Conservation (phyloP, 257 asterid genomes). For the Solanum habrochaites region DNA sequence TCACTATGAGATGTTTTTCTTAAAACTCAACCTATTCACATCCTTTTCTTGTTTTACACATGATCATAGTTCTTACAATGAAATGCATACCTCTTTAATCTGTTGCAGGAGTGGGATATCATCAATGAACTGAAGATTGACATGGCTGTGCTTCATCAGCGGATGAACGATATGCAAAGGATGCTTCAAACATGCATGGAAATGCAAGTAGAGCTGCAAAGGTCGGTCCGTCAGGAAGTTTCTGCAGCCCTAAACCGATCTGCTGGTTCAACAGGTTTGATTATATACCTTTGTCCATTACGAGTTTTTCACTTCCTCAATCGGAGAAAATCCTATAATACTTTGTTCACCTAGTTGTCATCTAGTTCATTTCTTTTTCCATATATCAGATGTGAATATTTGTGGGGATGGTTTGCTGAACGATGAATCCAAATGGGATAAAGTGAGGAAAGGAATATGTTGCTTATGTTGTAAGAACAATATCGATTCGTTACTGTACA, state of each 20-base stretch:
- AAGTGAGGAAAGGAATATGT: constrained; percentile 72
- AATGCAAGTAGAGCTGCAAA: constrained; percentile 76
- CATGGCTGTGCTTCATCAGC: constrained; percentile 68
- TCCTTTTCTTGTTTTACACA: not conserved
- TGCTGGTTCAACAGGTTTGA: constrained; percentile 36
- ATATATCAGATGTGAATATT: constrained; percentile 17
- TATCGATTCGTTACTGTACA: constrained; percentile 71
- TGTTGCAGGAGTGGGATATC: constrained; percentile 54
- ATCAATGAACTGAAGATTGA: constrained; percentile 64
- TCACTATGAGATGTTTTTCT: not conserved
- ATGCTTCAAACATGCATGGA: constrained; percentile 88
- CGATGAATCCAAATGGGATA: constrained; percentile 54
- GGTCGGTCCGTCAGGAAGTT: constrained; percentile 60
- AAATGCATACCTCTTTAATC: not conserved
- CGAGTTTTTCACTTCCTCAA: not conserved
- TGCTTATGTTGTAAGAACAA: constrained; percentile 51
- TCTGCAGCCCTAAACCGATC: constrained; percentile 70
- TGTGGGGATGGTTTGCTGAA: constrained; percentile 9
- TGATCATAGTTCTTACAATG: not conserved
- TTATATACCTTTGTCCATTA: not conserved
- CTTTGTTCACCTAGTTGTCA: not conserved
- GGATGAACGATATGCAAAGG: constrained; percentile 70
- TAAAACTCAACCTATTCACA: not conserved
- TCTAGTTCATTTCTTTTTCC: not conserved
- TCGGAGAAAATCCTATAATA: not conserved